Base-by-base conservation (phyloP, 2,329 filamentous ascomycete species). In the Elsinoe fawcettii region DNA sequence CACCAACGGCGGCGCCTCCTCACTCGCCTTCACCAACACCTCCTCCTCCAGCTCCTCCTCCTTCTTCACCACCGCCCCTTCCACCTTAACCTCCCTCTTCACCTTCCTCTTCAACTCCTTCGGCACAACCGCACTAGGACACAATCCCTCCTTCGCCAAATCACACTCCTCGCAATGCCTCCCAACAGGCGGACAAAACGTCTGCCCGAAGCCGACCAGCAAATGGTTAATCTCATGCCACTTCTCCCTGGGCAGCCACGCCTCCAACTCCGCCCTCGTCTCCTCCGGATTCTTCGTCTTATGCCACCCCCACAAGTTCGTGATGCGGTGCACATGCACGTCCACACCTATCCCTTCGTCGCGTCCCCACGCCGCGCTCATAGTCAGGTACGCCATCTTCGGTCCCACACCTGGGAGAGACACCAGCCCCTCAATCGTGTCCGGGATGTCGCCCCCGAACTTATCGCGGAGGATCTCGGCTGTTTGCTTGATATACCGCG, bases 221-320 rank as follows among this genome's bases (percentile, higher is more conserved):
- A 96, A 73, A 73, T 86, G 84, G 71, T 96, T 96, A 70, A 96
- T 95, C 72, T 95, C 89, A 70, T 88, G 87, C 91, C 91, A 96
- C 66, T 82, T 84, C 53, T 95, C 88, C 59, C 73, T 80, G 2
- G 91, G 91, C 64, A 96, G 75, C 91, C 91, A 96, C 14, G 78
- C 78, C 74, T 96, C 82, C 59, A 96, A 76, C 32, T 83, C 82
- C 56, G 78, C 73, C 43, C 91, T 79, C 27, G 91, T 95, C 69
- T 88, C 87, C 74, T 96, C 91, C 0, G 91, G 91, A 11, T 77
- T 86, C 65, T 83, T 85, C 1, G 87, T 92, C 69, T 82, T 83
- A 69, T 95, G 83, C 91, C 91, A 96, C 2, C 88, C 87, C 90
- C 90, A 96, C 25, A 95, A 76, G 73, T 96, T 96, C 54, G 90